Base-by-base conservation (phyloP, 805 yeast genomes). In the Candida vaughaniae region DNA sequence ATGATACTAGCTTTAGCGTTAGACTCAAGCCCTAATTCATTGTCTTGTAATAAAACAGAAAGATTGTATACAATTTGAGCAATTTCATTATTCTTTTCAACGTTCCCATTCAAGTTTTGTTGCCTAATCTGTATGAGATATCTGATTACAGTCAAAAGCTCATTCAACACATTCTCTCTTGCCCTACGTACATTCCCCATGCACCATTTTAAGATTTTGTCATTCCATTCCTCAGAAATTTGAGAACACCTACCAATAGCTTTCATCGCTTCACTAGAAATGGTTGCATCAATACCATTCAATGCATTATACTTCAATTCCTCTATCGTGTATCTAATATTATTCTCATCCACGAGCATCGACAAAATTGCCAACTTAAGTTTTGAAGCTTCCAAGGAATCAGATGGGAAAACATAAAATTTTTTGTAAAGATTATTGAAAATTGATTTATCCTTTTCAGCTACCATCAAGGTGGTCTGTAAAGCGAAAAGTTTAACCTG, bases 1-100 rank as follows among this genome's bases (percentile, higher is more conserved):
- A 91, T 71, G 8, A 90, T 80, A 31, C 91, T 84, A 1, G 95
- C 88, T 46, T 80, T 77, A 0, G 98, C 95, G 12, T 58, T 64
- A 15, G 55, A 47, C 12, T 56, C 63, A n/a, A 61, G 36, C 14
- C 39, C 26, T 12, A 48, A n/a, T 6, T 11, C 28, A 6, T 50
- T 51, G 22, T 59, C 59, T 9, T 44, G 45, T 27, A 69, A 51
- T 2, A 58, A 50, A 15, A 45, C 39, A 7, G 68, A 56, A 12
- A 87, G 62, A 36, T 73, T 71, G 20, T 77, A 68, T 10, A 84
- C 72, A 1, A 82, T 75, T 22, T 71, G 69, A 22, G 77, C 58
- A 41, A 85, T 76, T 15, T 64, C 69, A 5, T 42, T 44, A 16
- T 41, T 45, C 4, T 36, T 32, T 3, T 40, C 48, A 4, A 36